Evolutionary conservation across 257 asterid genomes (phyloP), one percentile per base, ranked within the genome.

Genomic region (Salvia splendens): DNA sequence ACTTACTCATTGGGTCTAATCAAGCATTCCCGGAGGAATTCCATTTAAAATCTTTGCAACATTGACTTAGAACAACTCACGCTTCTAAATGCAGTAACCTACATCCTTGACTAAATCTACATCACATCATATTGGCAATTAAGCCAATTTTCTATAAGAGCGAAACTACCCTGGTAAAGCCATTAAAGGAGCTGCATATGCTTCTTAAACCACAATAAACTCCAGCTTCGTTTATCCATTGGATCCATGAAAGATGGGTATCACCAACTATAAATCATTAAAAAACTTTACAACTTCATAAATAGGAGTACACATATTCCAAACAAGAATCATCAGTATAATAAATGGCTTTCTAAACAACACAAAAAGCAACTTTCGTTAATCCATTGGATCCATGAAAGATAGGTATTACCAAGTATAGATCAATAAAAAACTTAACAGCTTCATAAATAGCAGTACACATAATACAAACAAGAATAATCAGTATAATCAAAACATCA

Each of bases 171-270:
- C 28, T 6, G 16, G 51, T 11, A 35, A 59, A 45, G 0, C 45
- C 15, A 50, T 24, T 14, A 35, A 8, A n/a, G 20, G 12, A 61
- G 35, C 41, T n/a, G 75, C 68, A 60, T 43, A 52, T 70, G 51
- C 14, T 56, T 54, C 69, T 42, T 62, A 42, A 43, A 43, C 59
- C 7, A 28, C n/a, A 5, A 11, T 42, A 52, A 68, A n/a, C 43
- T 7, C 35, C 11, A 17, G 38, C 45, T 17, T 47, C 41, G 51
- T 35, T 59, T 8, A 4, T 59, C 33, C 8, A 3, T 35, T 47
- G 15, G 36, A 12, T 24, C 40, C 65, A 69, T 8, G 32, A 50
- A 52, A 70, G 10, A 54, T 54, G 53, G 12, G 48, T 30, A 63
- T 33, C 62, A 49, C 51, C 51, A 55, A 54, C 54, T 40, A 49